phyloP scores from a whole-genome alignment of 2,329 filamentous ascomycete species.

The Cordyceps cateniannulata region DNA sequence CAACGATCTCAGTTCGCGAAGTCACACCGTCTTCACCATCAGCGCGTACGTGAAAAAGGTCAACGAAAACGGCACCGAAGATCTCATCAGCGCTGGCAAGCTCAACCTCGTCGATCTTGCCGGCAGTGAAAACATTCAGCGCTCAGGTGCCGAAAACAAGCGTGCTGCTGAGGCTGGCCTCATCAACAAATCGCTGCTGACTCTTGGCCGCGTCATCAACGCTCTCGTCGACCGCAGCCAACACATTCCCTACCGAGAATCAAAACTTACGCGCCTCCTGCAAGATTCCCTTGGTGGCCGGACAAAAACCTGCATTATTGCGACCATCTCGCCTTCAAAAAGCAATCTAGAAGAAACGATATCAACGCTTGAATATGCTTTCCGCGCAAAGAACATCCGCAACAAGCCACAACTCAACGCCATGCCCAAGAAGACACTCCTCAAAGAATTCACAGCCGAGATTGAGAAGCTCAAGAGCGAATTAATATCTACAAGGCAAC shows the following conservation, averaged over 20 bases:
- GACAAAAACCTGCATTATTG: conserved; percentile 98
- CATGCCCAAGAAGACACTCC: conserved; percentile 83
- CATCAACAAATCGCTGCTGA: conserved; percentile 96
- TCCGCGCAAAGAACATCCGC: conserved; percentile 95
- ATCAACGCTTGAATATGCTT: conserved; percentile 95
- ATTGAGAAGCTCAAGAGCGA: conserved; percentile 95
- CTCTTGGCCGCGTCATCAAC: conserved; percentile 93
- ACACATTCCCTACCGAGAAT: conserved; percentile 90
- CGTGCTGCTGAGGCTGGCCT: conserved; percentile 89
- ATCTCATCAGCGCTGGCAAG: conserved; percentile 86
- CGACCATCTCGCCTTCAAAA: conserved; percentile 89
- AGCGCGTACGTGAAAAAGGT: conserved; percentile 83
- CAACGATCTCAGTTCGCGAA: conserved; percentile 94
- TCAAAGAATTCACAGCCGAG: conserved; percentile 83
- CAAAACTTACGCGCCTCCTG: conserved; percentile 86
- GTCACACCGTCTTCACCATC: conserved; percentile 95
- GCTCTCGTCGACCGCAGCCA: conserved; percentile 83
- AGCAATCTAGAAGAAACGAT: conserved; percentile 97
- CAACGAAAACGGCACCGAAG: conserved; percentile 76
- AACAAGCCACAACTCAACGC: conserved; percentile 97
- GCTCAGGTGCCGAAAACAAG: conserved; percentile 97
- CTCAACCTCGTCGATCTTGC: conserved; percentile 94
- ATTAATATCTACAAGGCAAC: conserved; percentile 82
- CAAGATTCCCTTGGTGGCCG: conserved; percentile 94
- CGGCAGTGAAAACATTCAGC: conserved; percentile 94